Evolutionary conservation across 2,329 filamentous ascomycete species (phyloP), one percentile per base, ranked within the genome.

Genomic region (Pestalotiopsis sp.): DNA sequence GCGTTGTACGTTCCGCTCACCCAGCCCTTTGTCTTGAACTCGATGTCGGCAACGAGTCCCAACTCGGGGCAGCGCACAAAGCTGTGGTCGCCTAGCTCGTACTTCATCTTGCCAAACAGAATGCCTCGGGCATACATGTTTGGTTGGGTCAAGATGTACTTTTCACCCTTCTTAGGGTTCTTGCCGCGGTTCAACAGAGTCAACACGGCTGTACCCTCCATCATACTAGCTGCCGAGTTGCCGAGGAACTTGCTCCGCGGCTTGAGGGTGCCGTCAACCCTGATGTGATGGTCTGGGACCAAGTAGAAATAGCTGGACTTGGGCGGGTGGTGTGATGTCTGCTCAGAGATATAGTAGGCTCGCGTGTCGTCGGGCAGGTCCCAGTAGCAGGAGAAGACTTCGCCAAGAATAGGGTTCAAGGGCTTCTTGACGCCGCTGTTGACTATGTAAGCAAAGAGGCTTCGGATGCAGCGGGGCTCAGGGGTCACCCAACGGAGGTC

Each of bases 301-400:
- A 97, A 95, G 83, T 97, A 99, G 81, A 99, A 99, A 84, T 99
- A 99, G 82, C 94, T 97, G 61, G 95, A 98, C 83, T 99, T 99
- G 36, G 96, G 96, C 39, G 96, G 96, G 78, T 99, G 96, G 80
- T 99, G 96, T 36, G 95, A 98, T 1, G 96, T 99, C 81, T 99
- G 96, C 82, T 99, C 96, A 62, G 95, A 91, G 74, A 99, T 94
- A 83, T 99, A 99, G 83, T 97, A 99, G 71, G 93, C 95, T 73
- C 89, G 90, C 39, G 93, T 97, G 20, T 91, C 86, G 80, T 97
- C 92, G 14, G 91, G 88, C 71, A 97, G 91, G 74, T 98, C 93
- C 96, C 96, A 99, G 81, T 96, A 98, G 80, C 95, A 95, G 66
- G 94, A 95, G 78, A 95, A 98, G 60, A 92, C 92, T 82, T 99